Conservation (phyloP, 1,284 basidiomycete genomes). For the Papiliotrema terrestris region DNA sequence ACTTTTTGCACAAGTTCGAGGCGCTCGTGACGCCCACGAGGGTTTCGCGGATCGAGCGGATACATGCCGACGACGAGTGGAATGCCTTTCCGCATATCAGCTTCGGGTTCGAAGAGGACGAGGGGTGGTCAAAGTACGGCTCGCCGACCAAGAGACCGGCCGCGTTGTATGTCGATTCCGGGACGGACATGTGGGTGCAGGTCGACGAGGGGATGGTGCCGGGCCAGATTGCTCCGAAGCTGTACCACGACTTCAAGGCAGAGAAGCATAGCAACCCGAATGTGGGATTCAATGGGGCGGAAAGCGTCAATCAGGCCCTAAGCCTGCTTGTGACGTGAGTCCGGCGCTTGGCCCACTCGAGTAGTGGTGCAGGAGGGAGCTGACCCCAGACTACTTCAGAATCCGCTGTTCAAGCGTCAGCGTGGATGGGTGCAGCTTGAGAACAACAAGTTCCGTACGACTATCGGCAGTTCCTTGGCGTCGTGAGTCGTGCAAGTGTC, state of each 20-base stretch:
- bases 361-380: too few relatives aligned
- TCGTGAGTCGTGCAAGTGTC: slow-evolving; percentile 15
- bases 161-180: slow-evolving; percentile 14
- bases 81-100: slow-evolving; percentile 34
- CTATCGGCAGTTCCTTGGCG: slow-evolving; percentile 28
- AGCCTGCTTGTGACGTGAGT: slow-evolving; percentile 32
- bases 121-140: slow-evolving; percentile 6
- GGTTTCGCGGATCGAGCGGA: slow-evolving; percentile 22
- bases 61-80: slow-evolving; percentile 19
- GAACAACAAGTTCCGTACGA: slow-evolving; percentile 27
- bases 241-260: slow-evolving; percentile 26
- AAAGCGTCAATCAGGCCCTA: slow-evolving; percentile 36
- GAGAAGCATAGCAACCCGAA: slow-evolving; percentile 37
- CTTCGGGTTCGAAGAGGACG: slow-evolving; percentile 9
- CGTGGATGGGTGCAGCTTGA: slow-evolving; percentile 38
- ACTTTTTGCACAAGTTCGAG: slow-evolving; percentile 33
- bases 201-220: slow-evolving; percentile 30
- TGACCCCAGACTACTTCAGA: slow-evolving; percentile 29
- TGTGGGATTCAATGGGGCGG: slow-evolving; percentile 10
- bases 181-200: slow-evolving; percentile 30
- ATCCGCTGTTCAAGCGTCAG: slow-evolving; percentile 39
- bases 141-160: slow-evolving; percentile 5
- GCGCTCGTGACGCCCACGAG: slow-evolving; percentile 9
- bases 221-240: slow-evolving; percentile 30
- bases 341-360: too few relatives aligned